Evolutionary conservation across 345 rosid species (phyloP), one percentile per base, ranked within the genome.

Genomic region (Geranium rotundifolium): DNA sequence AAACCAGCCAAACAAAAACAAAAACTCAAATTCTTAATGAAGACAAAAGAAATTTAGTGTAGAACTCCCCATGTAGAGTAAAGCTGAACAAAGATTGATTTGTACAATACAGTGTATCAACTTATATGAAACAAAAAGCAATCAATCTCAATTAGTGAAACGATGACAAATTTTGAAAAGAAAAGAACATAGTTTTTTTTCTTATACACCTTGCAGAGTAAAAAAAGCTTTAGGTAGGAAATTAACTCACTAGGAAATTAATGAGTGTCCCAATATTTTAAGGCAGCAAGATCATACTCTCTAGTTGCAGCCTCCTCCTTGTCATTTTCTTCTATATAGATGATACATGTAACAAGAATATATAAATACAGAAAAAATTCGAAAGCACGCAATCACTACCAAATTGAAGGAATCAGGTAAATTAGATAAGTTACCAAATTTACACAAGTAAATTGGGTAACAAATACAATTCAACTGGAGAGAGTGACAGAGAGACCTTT

Each of bases 301-400:
- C 99, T 81, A 63, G 99, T 95, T 12, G 99, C 99, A 76, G 97
- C 99, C 80, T 93, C 99, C 74, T 93, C 99, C 17, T 93, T 96
- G 73, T 93, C 99, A 76, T 93, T 90, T 64, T 97, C 99, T 71
- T 97, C 97, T 93, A 31, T 7, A 76, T 18, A 76, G 71, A 69
- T n/a, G n/a, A n/a, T 63, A 71, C 17, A 67, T 46, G 17, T 29
- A 59, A 31, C 30, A 20, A 1, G 7, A 23, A 17, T 1, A n/a
- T n/a, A 58, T 17, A 15, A 23, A 58, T 5, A 19, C 8, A 19
- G 29, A 58, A 19, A 7, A 29, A 9, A 29, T 18, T 0, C 14
- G 2, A 12, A 29, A 29, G 31, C 6, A 17, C 2, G 23, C 61
- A 59, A 29, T 2, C 17, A 57, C 16, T 13, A 23, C 4, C n/a